Conservation (phyloP, 75 land plant genomes). For the Isoetes taiwanensis region DNA sequence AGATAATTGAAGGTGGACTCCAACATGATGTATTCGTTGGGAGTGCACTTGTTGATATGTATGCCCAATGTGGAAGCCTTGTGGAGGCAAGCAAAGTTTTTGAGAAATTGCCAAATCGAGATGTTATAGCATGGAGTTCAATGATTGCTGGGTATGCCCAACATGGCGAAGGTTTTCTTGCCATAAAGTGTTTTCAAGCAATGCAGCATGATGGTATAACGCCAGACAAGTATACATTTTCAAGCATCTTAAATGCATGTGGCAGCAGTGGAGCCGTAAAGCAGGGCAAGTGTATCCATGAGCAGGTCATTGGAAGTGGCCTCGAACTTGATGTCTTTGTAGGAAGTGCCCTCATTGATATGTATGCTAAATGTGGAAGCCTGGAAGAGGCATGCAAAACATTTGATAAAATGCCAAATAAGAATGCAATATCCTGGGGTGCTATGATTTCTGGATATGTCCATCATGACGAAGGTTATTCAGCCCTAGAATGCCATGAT, state of each 20-base stretch:
- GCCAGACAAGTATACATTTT: constrained; percentile 12
- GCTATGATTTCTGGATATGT: background rate
- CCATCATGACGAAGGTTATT: background rate
- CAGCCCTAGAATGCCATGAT: background rate
- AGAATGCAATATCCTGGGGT: background rate
- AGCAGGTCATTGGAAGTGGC: constrained; percentile 1
- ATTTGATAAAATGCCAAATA: constrained; percentile 8
- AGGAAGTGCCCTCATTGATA: constrained; percentile 11
- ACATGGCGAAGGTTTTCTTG: constrained; percentile 31
- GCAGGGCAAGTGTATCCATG: constrained; percentile 9
- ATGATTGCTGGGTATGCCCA: constrained; percentile 33
- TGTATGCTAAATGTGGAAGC: constrained; percentile 12
- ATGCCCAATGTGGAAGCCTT: constrained; percentile 50
- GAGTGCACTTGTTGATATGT: constrained; percentile 56
- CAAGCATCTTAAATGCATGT: constrained; percentile 6
- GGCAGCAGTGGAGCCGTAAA: background rate
- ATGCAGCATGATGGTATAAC: constrained; percentile 35
- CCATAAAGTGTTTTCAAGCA: constrained; percentile 39
- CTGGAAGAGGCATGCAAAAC: background rate
- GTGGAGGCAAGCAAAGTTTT: constrained; percentile 25
- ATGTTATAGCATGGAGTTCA: constrained; percentile 44
- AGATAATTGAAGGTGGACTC: constrained; percentile 35
- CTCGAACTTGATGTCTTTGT: constrained; percentile 8
- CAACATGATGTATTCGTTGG: constrained; percentile 42
- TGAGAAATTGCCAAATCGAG: constrained; percentile 25